Conservation (phyloP, 2,329 filamentous ascomycete species). For the Fusarium solani-melongenae region DNA sequence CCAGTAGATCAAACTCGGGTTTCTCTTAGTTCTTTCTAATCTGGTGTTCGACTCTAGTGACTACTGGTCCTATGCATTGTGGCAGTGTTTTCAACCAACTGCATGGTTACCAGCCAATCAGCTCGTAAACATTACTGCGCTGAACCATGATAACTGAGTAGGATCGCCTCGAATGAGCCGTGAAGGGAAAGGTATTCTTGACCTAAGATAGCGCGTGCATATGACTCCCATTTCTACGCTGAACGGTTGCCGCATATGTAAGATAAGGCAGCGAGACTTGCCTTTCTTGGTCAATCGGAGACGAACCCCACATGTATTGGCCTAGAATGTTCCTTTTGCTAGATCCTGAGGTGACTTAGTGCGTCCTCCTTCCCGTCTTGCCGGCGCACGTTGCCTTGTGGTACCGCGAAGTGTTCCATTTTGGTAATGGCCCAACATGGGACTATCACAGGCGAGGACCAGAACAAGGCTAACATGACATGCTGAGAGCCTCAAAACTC, state of each 20-base stretch:
- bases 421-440: not conserved
- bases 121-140: not conserved
- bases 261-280: not conserved
- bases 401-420: not conserved
- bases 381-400: not conserved
- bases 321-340: not conserved
- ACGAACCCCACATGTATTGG: not conserved
- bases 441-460: not conserved
- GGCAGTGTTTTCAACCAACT: not conserved
- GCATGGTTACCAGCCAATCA: not conserved
- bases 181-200: not conserved
- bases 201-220: not conserved
- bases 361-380: not conserved
- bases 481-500: not conserved
- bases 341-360: not conserved
- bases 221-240: not conserved
- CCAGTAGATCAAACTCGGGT: not conserved
- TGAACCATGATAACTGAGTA: not conserved
- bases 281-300: not conserved
- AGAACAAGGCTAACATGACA: not conserved
- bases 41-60: not conserved
- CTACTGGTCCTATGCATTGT: not conserved
- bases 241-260: not conserved
- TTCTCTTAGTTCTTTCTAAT: not conserved
- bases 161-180: not conserved